Percentiles rank a stretch among this genome's conserved stretches.
Conservation (phyloP, 192 early-diverging fungal species). For the Gamsiella multidivaricata region DNA sequence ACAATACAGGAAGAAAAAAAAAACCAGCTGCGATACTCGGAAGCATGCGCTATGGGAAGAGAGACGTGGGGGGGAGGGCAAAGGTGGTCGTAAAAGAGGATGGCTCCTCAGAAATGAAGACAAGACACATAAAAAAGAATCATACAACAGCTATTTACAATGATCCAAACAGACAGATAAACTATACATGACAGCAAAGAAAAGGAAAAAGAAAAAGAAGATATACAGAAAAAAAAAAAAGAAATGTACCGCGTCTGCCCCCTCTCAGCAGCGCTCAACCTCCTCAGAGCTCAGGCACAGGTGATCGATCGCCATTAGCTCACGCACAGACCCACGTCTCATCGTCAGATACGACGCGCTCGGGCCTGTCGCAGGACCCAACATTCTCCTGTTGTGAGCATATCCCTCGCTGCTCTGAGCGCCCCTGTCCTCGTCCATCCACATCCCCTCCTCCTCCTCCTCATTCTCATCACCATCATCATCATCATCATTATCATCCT, state of each 20-base stretch:
- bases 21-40: too few relatives aligned
- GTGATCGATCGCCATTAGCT: slow-evolving; percentile 50
- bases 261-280: slow-evolving; percentile 24
- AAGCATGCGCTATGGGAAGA: too few relatives aligned
- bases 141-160: too few relatives aligned
- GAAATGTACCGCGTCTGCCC: not conserved
- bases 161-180: not conserved
- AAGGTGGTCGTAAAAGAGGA: too few relatives aligned
- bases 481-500: slow-evolving; percentile 36
- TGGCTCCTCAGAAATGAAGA: too few relatives aligned
- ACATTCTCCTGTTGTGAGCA: not conserved
- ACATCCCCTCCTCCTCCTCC: too few relatives aligned
- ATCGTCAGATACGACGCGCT: slow-evolving; percentile 29
- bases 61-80: too few relatives aligned
- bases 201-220: not conserved
- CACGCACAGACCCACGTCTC: slow-evolving; percentile 45
- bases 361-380: not conserved
- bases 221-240: not conserved
- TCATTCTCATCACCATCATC: slow-evolving; percentile 15
- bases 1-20: too few relatives aligned
- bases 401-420: not conserved
- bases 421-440: not conserved
- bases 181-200: not conserved
- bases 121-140: too few relatives aligned
- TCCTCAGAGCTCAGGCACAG: slow-evolving; percentile 48